Conservation (phyloP, 768 basidiomycete species). For the Boletus fagicola region DNA sequence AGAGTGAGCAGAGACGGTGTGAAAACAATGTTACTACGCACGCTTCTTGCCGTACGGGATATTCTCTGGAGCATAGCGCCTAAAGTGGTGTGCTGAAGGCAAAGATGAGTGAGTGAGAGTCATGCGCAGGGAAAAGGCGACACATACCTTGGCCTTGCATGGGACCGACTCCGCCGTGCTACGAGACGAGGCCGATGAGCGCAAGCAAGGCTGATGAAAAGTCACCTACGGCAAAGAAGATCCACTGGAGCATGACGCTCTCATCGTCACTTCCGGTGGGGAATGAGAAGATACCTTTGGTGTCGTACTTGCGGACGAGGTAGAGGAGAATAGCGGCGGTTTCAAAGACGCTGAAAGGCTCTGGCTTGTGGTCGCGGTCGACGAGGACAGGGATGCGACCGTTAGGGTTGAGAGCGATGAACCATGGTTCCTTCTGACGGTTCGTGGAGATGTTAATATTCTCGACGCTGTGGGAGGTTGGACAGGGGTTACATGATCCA, state of each 20-base stretch:
- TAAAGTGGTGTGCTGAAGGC: conserved; percentile 65
- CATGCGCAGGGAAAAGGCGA: not conserved
- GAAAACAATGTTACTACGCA: conserved; percentile 24
- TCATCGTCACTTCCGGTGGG: conserved; percentile 57
- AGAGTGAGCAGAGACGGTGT: conserved; percentile 2
- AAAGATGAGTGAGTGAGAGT: conserved; percentile 8
- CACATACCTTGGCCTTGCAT: conserved; percentile 72
- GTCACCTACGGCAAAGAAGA: conserved; percentile 69
- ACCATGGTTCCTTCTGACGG: conserved; percentile 82
- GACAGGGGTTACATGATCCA: not conserved
- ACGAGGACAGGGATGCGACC: conserved; percentile 69
- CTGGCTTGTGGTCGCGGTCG: conserved; percentile 50
- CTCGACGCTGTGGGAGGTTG: conserved; percentile 38
- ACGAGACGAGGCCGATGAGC: conserved; percentile 2
- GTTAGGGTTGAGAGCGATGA: conserved; percentile 70
- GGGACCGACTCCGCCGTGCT: conserved; percentile 84
- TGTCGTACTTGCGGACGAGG: conserved; percentile 78
- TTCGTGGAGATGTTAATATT: conserved; percentile 59
- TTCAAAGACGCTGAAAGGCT: conserved; percentile 71
- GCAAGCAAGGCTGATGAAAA: not conserved
- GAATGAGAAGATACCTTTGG: conserved; percentile 67
- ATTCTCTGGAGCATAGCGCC: conserved; percentile 58
- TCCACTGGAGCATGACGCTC: conserved; percentile 80
- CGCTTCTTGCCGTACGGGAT: conserved; percentile 68
- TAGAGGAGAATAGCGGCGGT: conserved; percentile 83